phyloP scores from a whole-genome alignment of 495 filamentous ascomycete species.

The Coniosporium apollinis region DNA sequence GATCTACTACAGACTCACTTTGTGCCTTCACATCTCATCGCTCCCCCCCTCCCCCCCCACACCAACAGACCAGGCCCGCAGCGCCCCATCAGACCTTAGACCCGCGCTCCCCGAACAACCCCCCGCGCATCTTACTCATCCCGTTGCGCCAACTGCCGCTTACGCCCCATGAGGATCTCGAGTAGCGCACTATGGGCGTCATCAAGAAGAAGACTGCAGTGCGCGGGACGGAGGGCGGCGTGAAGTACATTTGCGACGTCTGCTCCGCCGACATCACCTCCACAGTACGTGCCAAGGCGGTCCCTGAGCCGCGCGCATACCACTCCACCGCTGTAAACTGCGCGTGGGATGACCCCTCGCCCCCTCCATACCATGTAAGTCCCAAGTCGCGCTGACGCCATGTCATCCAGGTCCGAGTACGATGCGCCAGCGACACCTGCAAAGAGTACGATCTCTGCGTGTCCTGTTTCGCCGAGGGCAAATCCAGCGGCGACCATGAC shows the following conservation, averaged over 20 bases:
- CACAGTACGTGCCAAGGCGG: conserved; percentile 14
- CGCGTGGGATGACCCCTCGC: too few relatives aligned
- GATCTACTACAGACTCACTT: too few relatives aligned
- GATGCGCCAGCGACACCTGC: conserved; percentile 68
- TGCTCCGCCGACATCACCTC: conserved; percentile 72
- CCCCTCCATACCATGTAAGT: too few relatives aligned
- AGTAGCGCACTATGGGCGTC: conserved; percentile 52
- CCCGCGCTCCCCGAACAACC: too few relatives aligned
- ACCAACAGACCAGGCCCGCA: too few relatives aligned
- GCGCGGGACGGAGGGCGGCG: conserved; percentile 76
- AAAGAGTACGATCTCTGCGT: conserved; percentile 96
- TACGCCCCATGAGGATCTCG: not conserved
- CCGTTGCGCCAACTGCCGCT: too few relatives aligned
- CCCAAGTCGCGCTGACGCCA: not conserved
- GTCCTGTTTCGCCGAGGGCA: conserved; percentile 73
- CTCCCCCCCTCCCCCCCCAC: too few relatives aligned
- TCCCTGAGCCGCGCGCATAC: not conserved
- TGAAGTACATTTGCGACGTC: conserved; percentile 90
- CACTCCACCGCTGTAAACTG: not conserved
- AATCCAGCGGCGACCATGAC: conserved; percentile 62
- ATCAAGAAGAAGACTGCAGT: conserved; percentile 90
- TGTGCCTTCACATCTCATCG: too few relatives aligned
- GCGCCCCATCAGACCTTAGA: too few relatives aligned
- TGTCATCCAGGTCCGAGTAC: conserved; percentile 62
- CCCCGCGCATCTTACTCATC: too few relatives aligned